A percentile compares a stretch with the other conserved stretches of the same genome.
These are phyloP conservation scores for Vitis labrusca DNA, from an alignment of 164 flowering plant species.

Conservation along the genomic window DNA sequence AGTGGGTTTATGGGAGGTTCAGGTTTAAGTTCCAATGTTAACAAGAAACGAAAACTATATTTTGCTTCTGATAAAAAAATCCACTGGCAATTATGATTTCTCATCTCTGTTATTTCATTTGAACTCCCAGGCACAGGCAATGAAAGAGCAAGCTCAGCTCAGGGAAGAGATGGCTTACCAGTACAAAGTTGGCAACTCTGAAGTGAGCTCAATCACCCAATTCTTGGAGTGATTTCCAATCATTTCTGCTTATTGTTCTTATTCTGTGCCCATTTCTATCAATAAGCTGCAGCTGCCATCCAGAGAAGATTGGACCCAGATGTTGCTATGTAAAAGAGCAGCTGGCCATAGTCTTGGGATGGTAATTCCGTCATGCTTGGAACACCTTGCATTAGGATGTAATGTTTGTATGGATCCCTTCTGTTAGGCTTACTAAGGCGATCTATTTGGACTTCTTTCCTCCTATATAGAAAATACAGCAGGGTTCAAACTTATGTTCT, in stretches of 20 bases:
- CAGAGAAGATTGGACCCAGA: slow-evolving; percentile 97
- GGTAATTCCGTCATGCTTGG: no score
- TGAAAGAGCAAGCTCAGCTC: slow-evolving; percentile 94
- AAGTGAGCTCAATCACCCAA: slow-evolving; percentile 40
- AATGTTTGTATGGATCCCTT: no score
- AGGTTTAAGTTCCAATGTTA: no score
- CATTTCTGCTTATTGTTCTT: not conserved
- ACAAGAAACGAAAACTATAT: no score
- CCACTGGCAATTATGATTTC: not conserved
- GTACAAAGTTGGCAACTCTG: slow-evolving; percentile 88
- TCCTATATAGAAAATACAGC: no score
- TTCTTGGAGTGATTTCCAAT: not conserved
- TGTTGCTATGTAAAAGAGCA: slow-evolving; percentile 45
- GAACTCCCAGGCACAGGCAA: slow-evolving; percentile 73
- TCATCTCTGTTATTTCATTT: not conserved
- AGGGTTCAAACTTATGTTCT: no score
- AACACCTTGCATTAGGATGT: no score
- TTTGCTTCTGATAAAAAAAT: no score
- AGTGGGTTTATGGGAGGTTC: no score
- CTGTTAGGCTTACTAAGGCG: no score
- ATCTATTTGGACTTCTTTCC: no score
- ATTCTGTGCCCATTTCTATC: not conserved
- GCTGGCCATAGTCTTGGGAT: no score
- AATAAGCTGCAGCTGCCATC: slow-evolving; percentile 92
- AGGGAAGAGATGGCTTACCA: slow-evolving; percentile 90